Percentiles rank a stretch among this genome's conserved stretches.
Evolutionary conservation across 2,329 filamentous ascomycete species (phyloP).

Genomic region (Ciborinia camelliae): DNA sequence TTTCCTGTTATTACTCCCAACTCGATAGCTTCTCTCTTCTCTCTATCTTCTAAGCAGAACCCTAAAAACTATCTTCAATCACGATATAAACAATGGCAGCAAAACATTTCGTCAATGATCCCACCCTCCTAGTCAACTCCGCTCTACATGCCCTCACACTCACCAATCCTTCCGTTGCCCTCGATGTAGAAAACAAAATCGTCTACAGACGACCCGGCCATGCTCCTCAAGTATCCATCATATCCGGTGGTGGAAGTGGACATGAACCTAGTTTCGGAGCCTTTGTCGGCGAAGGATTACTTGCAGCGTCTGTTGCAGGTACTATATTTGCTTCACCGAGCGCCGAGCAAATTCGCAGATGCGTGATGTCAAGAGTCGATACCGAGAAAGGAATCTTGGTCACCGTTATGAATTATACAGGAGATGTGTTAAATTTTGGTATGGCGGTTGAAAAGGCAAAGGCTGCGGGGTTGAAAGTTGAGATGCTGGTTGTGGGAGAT

Average conservation of each 20-base stretch:
- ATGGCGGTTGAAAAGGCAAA: constrained; percentile 91
- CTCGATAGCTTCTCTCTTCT: background rate
- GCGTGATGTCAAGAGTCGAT: constrained; percentile 70
- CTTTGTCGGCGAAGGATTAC: constrained; percentile 78
- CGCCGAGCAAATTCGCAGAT: constrained; percentile 77
- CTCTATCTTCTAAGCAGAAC: background rate
- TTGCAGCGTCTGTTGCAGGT: constrained; percentile 78
- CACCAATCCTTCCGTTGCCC: constrained; percentile 78
- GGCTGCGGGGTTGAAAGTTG: constrained; percentile 70
- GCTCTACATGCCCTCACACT: constrained; percentile 75
- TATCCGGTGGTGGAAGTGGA: constrained; percentile 85
- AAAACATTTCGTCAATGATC: constrained; percentile 89
- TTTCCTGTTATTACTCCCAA: background rate
- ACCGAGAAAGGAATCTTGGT: constrained; percentile 73
- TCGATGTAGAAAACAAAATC: constrained; percentile 79
- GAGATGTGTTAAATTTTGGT: constrained; percentile 86
- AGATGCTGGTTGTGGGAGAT: constrained; percentile 90
- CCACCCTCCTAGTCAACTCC: constrained; percentile 70
- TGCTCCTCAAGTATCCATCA: constrained; percentile 68
- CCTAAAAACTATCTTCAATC: background rate
- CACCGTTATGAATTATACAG: constrained; percentile 95
- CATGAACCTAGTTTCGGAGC: constrained; percentile 86
- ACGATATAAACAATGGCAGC: constrained; percentile 44
- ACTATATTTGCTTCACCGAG: constrained; percentile 82
- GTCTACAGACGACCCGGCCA: constrained; percentile 65